Percentiles rank a stretch among this genome's conserved stretches.
phyloP scores from a whole-genome alignment of 225 moss, liverwort and hornwort genomes.

The Polytrichum formosum region DNA sequence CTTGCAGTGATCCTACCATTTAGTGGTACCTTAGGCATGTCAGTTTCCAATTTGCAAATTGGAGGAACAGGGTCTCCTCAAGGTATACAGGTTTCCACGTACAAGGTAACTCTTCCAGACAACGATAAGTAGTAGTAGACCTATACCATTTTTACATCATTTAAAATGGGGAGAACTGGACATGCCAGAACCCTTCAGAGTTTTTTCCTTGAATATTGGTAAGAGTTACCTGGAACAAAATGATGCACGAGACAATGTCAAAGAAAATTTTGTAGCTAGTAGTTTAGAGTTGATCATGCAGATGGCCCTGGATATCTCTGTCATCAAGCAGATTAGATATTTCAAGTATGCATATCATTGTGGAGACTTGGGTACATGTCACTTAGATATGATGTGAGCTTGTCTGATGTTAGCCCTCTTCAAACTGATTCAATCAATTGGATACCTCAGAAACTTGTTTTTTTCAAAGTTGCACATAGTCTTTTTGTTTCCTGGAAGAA shows the following conservation, averaged over 20 bases:
- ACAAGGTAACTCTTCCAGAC: constrained; percentile 19
- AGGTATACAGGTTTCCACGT: constrained; percentile 31
- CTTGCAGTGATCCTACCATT: constrained; percentile 80
- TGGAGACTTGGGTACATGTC: too few relatives aligned
- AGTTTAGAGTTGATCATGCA: background rate
- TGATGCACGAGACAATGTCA: background rate
- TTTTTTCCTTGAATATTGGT: background rate
- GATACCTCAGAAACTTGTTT: too few relatives aligned
- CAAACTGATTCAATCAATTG: too few relatives aligned
- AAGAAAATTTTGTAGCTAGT: background rate
- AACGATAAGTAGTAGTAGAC: background rate
- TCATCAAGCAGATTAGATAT: background rate
- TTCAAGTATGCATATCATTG: background rate
- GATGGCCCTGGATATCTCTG: background rate
- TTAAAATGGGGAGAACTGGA: background rate
- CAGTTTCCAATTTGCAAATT: constrained; percentile 2
- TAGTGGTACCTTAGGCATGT: constrained; percentile 4
- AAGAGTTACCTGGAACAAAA: background rate
- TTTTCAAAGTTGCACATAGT: too few relatives aligned
- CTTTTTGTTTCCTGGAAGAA: too few relatives aligned
- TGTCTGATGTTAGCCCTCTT: too few relatives aligned
- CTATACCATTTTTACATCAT: background rate
- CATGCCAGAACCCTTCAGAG: background rate
- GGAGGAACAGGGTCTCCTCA: constrained; percentile 17
- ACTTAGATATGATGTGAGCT: too few relatives aligned